Percentiles rank a stretch among this genome's conserved stretches.
Evolutionary conservation across 2,329 filamentous ascomycete species (phyloP).

Genomic region (Penicillium sp.): DNA sequence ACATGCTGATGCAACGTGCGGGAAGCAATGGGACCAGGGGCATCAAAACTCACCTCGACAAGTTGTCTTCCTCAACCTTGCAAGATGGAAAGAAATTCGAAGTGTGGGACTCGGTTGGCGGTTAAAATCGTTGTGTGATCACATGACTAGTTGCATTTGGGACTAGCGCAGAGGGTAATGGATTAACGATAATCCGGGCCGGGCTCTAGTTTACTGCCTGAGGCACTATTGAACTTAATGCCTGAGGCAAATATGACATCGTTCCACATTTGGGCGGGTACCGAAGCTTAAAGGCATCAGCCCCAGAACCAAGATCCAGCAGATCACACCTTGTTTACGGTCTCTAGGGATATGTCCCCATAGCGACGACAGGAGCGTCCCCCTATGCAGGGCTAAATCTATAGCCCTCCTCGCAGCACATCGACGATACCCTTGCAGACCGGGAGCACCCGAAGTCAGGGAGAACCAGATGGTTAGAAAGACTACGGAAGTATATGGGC

Average conservation of each 20-base stretch:
- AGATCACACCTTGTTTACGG: slow-evolving; percentile 11
- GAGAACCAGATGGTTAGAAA: slow-evolving; percentile 4
- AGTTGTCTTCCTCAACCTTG: slow-evolving; percentile 59
- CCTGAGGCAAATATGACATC: slow-evolving; percentile 8
- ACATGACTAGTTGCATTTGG: slow-evolving; percentile 23
- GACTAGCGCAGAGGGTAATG: neutral
- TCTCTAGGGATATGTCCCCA: slow-evolving; percentile 17
- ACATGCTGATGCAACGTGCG: slow-evolving; percentile 2
- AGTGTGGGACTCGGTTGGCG: slow-evolving; percentile 24
- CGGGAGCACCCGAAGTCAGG: slow-evolving; percentile 8
- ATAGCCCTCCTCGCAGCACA: slow-evolving; percentile 14
- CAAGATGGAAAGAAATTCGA: slow-evolving; percentile 25
- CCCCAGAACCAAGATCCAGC: slow-evolving; percentile 9
- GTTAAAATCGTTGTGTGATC: slow-evolving; percentile 42
- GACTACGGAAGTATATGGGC: slow-evolving; percentile 6
- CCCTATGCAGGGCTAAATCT: neutral
- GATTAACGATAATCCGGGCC: neutral
- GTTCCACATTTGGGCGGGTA: neutral
- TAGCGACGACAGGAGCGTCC: slow-evolving; percentile 17
- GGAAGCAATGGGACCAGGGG: slow-evolving; percentile 1
- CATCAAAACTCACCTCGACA: slow-evolving; percentile 51
- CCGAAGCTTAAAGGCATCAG: neutral
- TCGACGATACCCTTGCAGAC: slow-evolving; percentile 18
- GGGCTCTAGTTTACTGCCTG: neutral
- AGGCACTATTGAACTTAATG: neutral